Evolutionary conservation across 2,329 filamentous ascomycete species (phyloP).

Genomic region (Apiospora kogelbergensis): DNA sequence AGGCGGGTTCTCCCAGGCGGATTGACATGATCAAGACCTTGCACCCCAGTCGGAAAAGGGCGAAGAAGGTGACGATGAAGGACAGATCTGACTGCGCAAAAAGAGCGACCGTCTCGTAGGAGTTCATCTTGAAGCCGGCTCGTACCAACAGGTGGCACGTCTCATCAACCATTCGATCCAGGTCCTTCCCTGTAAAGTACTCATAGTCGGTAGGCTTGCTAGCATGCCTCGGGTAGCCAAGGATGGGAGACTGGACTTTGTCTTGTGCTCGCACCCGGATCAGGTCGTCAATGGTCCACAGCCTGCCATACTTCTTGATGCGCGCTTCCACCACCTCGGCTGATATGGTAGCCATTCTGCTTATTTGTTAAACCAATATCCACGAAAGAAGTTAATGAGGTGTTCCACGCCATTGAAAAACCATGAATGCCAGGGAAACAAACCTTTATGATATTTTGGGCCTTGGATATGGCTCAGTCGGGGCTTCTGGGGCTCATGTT

Average conservation of each 20-base stretch:
- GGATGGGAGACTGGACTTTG: constrained; percentile 37
- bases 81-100: constrained; percentile 40
- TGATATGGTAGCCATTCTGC: constrained; percentile 28
- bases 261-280: constrained; percentile 39
- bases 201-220: constrained; percentile 35
- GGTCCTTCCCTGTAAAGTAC: constrained; percentile 39
- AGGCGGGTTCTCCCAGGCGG: constrained; percentile 39
- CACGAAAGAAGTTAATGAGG: too few species aligned
- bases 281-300: constrained; percentile 41
- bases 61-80: constrained; percentile 43
- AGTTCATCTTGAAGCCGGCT: constrained; percentile 27
- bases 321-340: constrained; percentile 26
- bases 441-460: too few species aligned
- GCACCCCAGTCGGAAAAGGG: constrained; percentile 43
- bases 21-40: constrained; percentile 43
- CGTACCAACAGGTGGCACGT: constrained; percentile 31
- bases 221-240: constrained; percentile 38
- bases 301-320: constrained; percentile 35
- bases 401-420: too few species aligned
- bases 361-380: not conserved
- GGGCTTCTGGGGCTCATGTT: not conserved
- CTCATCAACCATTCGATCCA: constrained; percentile 41
- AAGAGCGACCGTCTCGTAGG: constrained; percentile 34
- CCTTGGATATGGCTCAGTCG: too few species aligned
- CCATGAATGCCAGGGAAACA: too few species aligned